Percentiles rank a stretch among this genome's conserved stretches.
These are phyloP conservation scores for Chlorophyllum brunneum DNA, from an alignment of 768 basidiomycete genomes.

Conservation along the genomic window DNA sequence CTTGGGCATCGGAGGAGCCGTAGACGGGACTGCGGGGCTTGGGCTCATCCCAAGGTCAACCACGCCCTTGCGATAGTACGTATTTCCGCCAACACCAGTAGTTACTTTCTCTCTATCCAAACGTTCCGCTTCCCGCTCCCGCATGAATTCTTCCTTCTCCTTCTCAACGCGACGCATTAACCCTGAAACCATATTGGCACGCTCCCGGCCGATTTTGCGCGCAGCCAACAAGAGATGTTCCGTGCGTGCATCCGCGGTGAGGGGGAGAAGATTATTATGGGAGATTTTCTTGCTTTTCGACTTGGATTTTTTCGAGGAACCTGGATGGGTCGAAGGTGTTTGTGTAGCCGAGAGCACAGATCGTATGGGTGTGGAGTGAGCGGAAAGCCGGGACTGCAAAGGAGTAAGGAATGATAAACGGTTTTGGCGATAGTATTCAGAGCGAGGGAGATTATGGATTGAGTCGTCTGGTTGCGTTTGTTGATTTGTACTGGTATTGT, in stretches of 20 bases:
- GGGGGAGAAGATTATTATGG: constrained; percentile 18
- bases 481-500: not conserved
- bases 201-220: constrained; percentile 61
- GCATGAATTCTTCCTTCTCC: constrained; percentile 32
- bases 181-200: constrained; percentile 54
- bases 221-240: constrained; percentile 73
- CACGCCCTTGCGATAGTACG: constrained; percentile 20
- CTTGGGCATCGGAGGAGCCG: constrained; percentile 9
- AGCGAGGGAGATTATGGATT: not conserved
- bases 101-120: constrained; percentile 26
- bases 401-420: constrained; percentile 1
- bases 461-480: not conserved
- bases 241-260: constrained; percentile 60
- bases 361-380: constrained; percentile 2
- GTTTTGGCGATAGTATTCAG: constrained; percentile 1
- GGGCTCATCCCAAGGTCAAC: constrained; percentile 8
- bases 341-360: constrained; percentile 15
- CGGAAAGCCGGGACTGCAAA: not conserved
- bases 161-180: constrained; percentile 34
- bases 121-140: constrained; percentile 26
- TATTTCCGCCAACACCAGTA: constrained; percentile 17
- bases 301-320: constrained; percentile 13
- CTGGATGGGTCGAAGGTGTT: constrained; percentile 13
- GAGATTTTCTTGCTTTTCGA: constrained; percentile 12
- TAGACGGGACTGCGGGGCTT: constrained; percentile 16